Evolutionary conservation across 495 filamentous ascomycete genomes (phyloP).

Genomic region (Penicillium verhagenii): DNA sequence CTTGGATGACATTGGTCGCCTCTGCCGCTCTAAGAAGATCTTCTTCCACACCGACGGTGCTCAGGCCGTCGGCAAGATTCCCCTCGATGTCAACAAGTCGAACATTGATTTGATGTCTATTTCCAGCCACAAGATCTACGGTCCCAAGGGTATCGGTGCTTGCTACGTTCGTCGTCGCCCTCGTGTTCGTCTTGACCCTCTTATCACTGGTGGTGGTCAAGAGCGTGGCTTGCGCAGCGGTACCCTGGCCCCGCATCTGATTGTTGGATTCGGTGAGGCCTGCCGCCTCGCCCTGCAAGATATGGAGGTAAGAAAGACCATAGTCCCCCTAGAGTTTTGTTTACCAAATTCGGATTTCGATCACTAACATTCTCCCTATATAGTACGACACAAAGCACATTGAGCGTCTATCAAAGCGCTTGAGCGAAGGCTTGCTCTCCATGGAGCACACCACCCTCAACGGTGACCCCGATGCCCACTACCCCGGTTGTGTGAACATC

Average conservation of each 20-base stretch:
- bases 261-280: conserved; percentile 93
- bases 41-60: conserved; percentile 99
- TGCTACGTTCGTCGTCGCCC: conserved; percentile 92
- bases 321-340: too few species aligned
- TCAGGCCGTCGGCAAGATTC: conserved; percentile 97
- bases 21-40: conserved; percentile 87
- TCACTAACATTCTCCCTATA: conserved; percentile 29
- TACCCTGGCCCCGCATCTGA: conserved; percentile 83
- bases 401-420: conserved; percentile 73
- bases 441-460: conserved; percentile 93
- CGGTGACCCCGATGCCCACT: conserved; percentile 77
- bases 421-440: conserved; percentile 75
- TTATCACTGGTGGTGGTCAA: conserved; percentile 95
- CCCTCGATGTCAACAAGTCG: conserved; percentile 92
- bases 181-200: conserved; percentile 88
- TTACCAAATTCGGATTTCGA: too few species aligned
- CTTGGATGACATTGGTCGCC: conserved; percentile 84
- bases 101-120: conserved; percentile 98
- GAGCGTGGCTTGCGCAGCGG: conserved; percentile 92
- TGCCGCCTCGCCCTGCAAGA: conserved; percentile 89
- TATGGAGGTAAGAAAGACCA: conserved; percentile 69
- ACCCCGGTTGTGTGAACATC: conserved; percentile 96
- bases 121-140: conserved; percentile 98
- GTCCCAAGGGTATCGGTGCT: conserved; percentile 94
- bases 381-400: conserved; percentile 92